Evolutionary conservation across 2,329 filamentous ascomycete genomes (phyloP).

Genomic region (Pseudogymnoascus sp.): DNA sequence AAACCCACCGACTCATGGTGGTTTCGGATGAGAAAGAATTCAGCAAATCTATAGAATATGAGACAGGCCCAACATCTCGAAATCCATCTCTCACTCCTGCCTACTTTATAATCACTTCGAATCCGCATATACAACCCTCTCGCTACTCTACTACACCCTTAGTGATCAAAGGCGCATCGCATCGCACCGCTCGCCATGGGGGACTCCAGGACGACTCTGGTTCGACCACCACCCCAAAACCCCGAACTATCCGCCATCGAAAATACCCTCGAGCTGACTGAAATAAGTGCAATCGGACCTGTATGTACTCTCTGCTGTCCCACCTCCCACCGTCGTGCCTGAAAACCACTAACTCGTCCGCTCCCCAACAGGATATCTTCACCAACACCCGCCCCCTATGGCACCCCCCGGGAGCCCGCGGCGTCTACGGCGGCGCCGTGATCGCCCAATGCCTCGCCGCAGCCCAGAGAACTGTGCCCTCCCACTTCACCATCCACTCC

Average conservation of each 20-base stretch:
- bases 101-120: background rate
- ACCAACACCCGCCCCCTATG: conserved; percentile 88
- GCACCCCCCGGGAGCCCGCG: conserved; percentile 85
- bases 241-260: conserved; percentile 72
- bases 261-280: conserved; percentile 79
- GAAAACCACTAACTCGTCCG: background rate
- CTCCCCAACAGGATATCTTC: conserved; percentile 63
- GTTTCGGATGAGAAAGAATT: conserved; percentile 1
- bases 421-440: conserved; percentile 86
- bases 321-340: background rate
- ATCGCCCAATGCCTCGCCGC: conserved; percentile 88
- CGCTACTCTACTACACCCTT: background rate
- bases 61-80: background rate
- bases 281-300: conserved; percentile 65
- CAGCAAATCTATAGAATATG: conserved; percentile 1
- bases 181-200: conserved; percentile 18
- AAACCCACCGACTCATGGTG: background rate
- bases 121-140: background rate
- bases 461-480: conserved; percentile 77
- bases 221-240: conserved; percentile 67
- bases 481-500: conserved; percentile 76
- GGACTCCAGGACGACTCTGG: conserved; percentile 46
- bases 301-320: conserved; percentile 38
- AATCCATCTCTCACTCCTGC: background rate
- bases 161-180: background rate